Base-by-base conservation (phyloP, 139 green algal genomes). In the Monoraphidium neglectum region DNA sequence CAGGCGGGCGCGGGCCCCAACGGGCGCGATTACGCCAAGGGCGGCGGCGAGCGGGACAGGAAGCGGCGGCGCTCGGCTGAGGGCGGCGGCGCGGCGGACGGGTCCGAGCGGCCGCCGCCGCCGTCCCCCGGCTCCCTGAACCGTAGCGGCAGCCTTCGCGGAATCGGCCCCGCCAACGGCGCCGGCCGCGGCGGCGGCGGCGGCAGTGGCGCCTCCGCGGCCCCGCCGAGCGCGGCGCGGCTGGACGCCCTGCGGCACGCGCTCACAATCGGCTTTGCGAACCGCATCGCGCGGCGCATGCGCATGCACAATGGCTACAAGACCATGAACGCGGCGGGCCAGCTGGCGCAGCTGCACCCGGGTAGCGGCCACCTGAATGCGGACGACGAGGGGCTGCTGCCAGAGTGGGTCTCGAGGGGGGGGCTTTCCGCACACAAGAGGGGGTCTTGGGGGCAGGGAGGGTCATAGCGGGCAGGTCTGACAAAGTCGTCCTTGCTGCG, bases 301-400 rank as follows among this genome's bases (percentile, higher is more conserved):
- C 74, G 84, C 12, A 74, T 84, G 43, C 92, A 97, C 83, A 98
- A 98, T 73, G 94, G 94, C 38, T 98, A 97, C 83, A 82, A 88
- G 26, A 98, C 95, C 0, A 73, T 97, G 24, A 84, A 78, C 59
- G 79, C 67, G 6, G 69, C 60, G 30, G 72, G 82, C 32, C 73
- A 81, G 66, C 84, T 94, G 64, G 83, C 85, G 38, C 90, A 97
- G 87, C 77, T 95, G 62, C 93, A 98, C 77, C 94, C 92, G 16
- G 84, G 81, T 51, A 87, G 83, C 83, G 59, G 61, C 47, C 40
- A 66, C 5, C 75, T 96, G 64, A 38, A 56, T 2, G 86, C 87
- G 62, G 95, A 99, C 70, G 91, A 89, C 5, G 91, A 97, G 53
- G 95, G 95, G 4, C 84, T 99, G 77, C 83, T 96, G 49, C 95